Evolutionary conservation across 768 basidiomycete species (phyloP).

Genomic region (Tricholoma terreum): DNA sequence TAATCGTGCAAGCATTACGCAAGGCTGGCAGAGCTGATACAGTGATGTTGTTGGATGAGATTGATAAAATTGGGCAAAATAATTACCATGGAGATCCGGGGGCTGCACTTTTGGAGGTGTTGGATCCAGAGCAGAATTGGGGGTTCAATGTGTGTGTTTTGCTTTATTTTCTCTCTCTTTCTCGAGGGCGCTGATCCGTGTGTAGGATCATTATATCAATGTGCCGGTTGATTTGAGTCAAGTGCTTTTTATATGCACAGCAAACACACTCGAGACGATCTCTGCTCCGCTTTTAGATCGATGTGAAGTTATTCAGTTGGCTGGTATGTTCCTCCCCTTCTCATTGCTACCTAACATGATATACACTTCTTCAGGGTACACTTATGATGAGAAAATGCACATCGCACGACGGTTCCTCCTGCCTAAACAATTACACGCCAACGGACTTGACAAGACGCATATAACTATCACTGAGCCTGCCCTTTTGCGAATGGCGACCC

Average conservation of each 20-base stretch:
- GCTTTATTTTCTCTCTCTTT: neutral
- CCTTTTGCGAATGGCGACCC: conserved; percentile 66
- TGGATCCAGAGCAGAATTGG: conserved; percentile 93
- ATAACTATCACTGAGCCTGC: conserved; percentile 68
- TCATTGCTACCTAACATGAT: neutral
- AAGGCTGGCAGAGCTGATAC: conserved; percentile 80
- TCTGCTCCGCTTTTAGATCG: conserved; percentile 85
- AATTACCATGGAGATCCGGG: conserved; percentile 92
- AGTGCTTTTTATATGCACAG: conserved; percentile 90
- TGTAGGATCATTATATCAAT: conserved; percentile 87
- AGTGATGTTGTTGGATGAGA: conserved; percentile 85
- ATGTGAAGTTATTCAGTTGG: conserved; percentile 82
- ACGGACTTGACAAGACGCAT: conserved; percentile 63
- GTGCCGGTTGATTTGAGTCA: conserved; percentile 86
- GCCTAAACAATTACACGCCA: conserved; percentile 81
- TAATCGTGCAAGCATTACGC: conserved; percentile 83
- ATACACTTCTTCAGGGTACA: conserved; percentile 52
- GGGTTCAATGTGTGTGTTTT: conserved; percentile 59
- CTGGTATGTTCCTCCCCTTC: conserved; percentile 41
- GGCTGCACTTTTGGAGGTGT: conserved; percentile 86
- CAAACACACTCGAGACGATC: conserved; percentile 87
- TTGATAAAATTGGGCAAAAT: conserved; percentile 86
- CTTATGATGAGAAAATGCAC: conserved; percentile 87
- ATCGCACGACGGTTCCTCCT: conserved; percentile 86
- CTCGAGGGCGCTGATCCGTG: neutral